Evolutionary conservation across 441 rosid species (phyloP), one percentile per base, ranked within the genome.

Genomic region (Erodium trifolium): DNA sequence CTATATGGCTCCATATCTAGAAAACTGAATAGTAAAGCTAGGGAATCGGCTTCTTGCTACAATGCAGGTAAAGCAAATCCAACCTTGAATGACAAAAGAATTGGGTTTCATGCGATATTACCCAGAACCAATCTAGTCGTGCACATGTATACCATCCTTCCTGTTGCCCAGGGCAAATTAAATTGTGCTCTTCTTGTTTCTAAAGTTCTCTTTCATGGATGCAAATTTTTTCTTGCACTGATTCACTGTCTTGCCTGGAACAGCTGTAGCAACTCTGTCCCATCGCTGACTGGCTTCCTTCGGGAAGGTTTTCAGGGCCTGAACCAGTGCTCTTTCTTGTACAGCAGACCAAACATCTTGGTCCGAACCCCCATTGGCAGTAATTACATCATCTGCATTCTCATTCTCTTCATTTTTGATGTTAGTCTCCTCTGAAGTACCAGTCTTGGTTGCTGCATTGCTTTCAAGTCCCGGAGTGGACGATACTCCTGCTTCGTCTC

Each of bases 151-250:
- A 31, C 34, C 34, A 31, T 31, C 34, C 34, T 31, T 31, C 34
- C 34, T 31, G 34, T 31, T 31, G 34, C 34, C 3, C 3, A 31
- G 34, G 34, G 34, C 62, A 55, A 60, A 3, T 60, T 81, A 92
- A 51, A 65, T 82, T 3, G 76, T 71, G 14, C 29, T 82, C 79
- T 90, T 92, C 88, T 94, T 88, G 90, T 60, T 94, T 78, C 97
- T 84, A 65, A 92, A 86, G 76, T 66, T 82, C 79, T 92, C 99
- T 82, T 87, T 94, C 66, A 94, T 85, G 76, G 67, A 72, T 31
- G 96, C 80, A 75, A 92, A 87, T 70, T 94, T 90, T 79, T 90
- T 94, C 94, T 86, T 92, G 88, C 99, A 94, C 69, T 92, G 99
- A 72, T 77, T 85, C 80, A 88, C 73, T 3, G 92, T 90, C 79